Evolutionary conservation across 2,329 filamentous ascomycete species (phyloP).

Genomic region (Celoporthe dispersa): DNA sequence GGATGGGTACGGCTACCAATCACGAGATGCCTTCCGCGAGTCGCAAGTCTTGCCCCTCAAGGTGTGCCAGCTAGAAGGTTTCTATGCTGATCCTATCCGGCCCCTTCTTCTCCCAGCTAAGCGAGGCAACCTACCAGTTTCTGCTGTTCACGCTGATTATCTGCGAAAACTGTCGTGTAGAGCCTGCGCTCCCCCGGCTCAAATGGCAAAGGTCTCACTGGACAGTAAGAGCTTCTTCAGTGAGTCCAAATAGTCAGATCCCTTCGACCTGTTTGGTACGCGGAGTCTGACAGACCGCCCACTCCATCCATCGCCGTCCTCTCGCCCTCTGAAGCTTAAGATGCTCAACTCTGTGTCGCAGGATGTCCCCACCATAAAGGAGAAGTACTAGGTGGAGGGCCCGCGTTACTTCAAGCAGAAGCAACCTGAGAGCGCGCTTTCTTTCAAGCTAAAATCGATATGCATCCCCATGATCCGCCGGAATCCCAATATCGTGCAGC

Average conservation of each 20-base stretch:
- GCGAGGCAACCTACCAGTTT: background rate
- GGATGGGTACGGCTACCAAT: background rate
- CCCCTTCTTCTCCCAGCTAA: background rate
- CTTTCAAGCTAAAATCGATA: background rate
- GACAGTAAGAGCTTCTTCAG: background rate
- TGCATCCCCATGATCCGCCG: background rate
- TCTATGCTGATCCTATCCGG: background rate
- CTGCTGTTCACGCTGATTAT: background rate
- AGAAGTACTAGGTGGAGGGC: background rate
- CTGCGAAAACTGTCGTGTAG: background rate
- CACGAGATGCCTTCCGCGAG: background rate
- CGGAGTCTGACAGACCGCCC: background rate
- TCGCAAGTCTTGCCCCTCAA: background rate
- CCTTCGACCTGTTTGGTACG: background rate
- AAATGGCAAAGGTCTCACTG: background rate
- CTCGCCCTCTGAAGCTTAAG: background rate
- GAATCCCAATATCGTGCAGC: background rate
- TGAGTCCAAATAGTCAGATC: background rate
- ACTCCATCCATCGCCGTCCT: background rate
- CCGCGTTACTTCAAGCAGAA: background rate
- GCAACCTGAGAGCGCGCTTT: background rate
- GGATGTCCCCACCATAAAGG: background rate
- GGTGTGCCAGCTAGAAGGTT: background rate
- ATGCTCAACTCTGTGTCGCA: background rate
- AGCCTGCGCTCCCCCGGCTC: background rate